Percentiles rank a stretch among this genome's conserved stretches.
These are phyloP conservation scores for Glarea lozoyensis DNA, from an alignment of 495 filamentous ascomycete species.

Conservation along the genomic window DNA sequence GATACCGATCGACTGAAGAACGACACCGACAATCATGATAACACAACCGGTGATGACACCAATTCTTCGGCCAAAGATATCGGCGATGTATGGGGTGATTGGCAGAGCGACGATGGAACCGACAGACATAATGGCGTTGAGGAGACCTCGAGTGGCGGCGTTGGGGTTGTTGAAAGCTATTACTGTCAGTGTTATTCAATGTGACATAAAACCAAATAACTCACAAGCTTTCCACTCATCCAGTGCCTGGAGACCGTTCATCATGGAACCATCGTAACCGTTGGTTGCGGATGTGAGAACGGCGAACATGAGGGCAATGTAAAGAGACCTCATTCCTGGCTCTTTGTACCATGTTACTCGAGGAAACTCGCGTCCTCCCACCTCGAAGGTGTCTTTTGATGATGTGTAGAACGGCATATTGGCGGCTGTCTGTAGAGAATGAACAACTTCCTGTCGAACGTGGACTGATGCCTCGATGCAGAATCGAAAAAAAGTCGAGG, in stretches of 20 bases:
- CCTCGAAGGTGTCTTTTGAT: conserved; percentile 16
- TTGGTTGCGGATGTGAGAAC: conserved; percentile 18
- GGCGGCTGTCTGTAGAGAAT: not conserved
- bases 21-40: conserved; percentile 42
- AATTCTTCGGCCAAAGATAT: conserved; percentile 36
- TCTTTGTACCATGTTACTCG: conserved; percentile 28
- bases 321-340: conserved; percentile 26
- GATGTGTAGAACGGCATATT: conserved; percentile 11
- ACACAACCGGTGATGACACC: conserved; percentile 44
- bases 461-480: conserved; percentile 1
- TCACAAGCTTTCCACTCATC: conserved; percentile 23
- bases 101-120: conserved; percentile 42
- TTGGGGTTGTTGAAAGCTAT: conserved; percentile 24
- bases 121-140: conserved; percentile 27
- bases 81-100: conserved; percentile 38
- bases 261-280: conserved; percentile 29
- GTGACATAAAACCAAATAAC: not conserved
- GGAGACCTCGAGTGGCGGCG: conserved; percentile 22
- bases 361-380: conserved; percentile 17
- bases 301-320: conserved; percentile 26
- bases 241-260: conserved; percentile 29
- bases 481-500: not conserved
- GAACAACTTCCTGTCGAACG: not conserved
- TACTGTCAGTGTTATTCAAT: not conserved
- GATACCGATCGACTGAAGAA: conserved; percentile 36